A percentile compares a stretch with the other conserved stretches of the same genome.
Conservation (phyloP, 371 early-diverging fungal species). For the Haplosporangium sp. region DNA sequence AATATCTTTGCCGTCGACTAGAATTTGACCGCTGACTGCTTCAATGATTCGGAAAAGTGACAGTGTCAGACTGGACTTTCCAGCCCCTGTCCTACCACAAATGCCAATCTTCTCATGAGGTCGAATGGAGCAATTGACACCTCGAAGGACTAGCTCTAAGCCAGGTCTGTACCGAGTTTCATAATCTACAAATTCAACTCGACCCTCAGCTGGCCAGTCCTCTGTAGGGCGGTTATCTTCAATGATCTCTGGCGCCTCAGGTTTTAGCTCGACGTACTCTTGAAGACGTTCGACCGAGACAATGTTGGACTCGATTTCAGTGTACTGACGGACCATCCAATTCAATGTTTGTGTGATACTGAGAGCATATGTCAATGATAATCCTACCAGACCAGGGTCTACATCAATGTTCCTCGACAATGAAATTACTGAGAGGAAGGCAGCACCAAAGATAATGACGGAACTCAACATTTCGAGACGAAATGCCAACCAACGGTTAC, state of each 20-base stretch:
- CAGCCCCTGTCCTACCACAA: constrained; percentile 92
- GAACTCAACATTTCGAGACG: constrained; percentile 85
- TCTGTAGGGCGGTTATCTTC: constrained; percentile 58
- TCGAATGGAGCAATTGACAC: constrained; percentile 72
- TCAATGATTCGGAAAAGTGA: constrained; percentile 94
- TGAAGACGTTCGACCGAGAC: constrained; percentile 88
- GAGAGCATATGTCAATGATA: constrained; percentile 89
- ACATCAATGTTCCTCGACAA: constrained; percentile 60
- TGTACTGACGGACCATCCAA: constrained; percentile 87
- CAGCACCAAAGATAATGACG: constrained; percentile 76
- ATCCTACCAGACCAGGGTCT: constrained; percentile 84
- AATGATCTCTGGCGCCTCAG: constrained; percentile 80
- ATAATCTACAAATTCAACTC: constrained; percentile 77
- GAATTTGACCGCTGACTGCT: constrained; percentile 75
- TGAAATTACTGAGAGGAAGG: constrained; percentile 73
- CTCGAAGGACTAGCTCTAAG: constrained; percentile 75
- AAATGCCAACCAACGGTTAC: constrained; percentile 94
- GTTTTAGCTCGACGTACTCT: constrained; percentile 86
- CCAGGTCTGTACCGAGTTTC: constrained; percentile 81
- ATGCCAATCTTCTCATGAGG: constrained; percentile 88
- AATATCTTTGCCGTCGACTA: constrained; percentile 84
- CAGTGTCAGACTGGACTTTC: constrained; percentile 88
- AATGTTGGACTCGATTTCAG: constrained; percentile 83
- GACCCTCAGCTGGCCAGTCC: constrained; percentile 76
- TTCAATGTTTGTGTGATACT: constrained; percentile 85